phyloP scores from a whole-genome alignment of 192 early-diverging fungal species.

The Coemansia sp. region DNA sequence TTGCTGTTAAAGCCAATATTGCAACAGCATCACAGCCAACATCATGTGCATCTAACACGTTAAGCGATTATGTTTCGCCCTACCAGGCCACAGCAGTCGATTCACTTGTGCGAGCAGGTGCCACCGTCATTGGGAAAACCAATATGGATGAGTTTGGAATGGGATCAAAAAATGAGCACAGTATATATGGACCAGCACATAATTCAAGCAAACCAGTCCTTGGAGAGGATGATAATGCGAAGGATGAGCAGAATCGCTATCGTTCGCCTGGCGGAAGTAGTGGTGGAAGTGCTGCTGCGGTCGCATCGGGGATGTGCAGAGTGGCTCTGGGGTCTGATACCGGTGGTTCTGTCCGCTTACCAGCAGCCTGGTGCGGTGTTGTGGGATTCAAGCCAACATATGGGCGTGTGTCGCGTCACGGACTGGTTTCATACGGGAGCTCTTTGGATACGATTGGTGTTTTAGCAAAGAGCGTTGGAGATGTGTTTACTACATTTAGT shows the following conservation, averaged over 20 bases:
- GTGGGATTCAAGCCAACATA: slow-evolving; percentile 94
- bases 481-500: slow-evolving; percentile 31
- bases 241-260: neutral
- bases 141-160: slow-evolving; percentile 99
- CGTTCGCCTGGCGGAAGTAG: slow-evolving; percentile 82
- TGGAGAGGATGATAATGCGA: neutral
- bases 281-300: slow-evolving; percentile 89
- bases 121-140: slow-evolving; percentile 72
- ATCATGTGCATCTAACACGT: slow-evolving; percentile 75
- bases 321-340: slow-evolving; percentile 92
- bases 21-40: slow-evolving; percentile 62
- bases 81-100: slow-evolving; percentile 70
- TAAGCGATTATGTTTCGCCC: slow-evolving; percentile 55
- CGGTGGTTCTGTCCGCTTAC: slow-evolving; percentile 91
- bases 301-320: slow-evolving; percentile 77
- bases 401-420: slow-evolving; percentile 80
- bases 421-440: slow-evolving; percentile 83
- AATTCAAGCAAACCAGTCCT: slow-evolving; percentile 21
- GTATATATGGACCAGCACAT: slow-evolving; percentile 34
- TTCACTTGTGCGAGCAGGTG: slow-evolving; percentile 63
- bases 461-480: slow-evolving; percentile 61
- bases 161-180: slow-evolving; percentile 61
- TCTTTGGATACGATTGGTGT: slow-evolving; percentile 90
- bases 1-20: slow-evolving; percentile 85
- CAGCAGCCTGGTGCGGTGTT: slow-evolving; percentile 91